Evolutionary conservation across 257 asterid species (phyloP).

Genomic region (Rubia yunnanensis): DNA sequence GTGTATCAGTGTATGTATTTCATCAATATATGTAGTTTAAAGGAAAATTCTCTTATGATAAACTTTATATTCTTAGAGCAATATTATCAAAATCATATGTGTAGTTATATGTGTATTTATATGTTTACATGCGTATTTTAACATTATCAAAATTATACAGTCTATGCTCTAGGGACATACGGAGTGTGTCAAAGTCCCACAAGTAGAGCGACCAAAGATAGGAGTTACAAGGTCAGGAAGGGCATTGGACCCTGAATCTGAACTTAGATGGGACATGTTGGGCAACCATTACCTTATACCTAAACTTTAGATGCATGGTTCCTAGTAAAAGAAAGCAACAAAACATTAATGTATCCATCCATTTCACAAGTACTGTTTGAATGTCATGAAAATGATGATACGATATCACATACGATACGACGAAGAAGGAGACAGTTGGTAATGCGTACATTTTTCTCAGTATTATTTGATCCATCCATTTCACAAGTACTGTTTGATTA

Average conservation of each 20-base stretch:
- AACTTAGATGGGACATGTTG: slow-evolving; percentile 34
- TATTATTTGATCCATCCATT: slow-evolving; percentile 3
- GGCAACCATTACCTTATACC: slow-evolving; percentile 28
- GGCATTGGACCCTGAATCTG: slow-evolving; percentile 15
- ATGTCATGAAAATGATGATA: neutral
- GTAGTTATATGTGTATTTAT: no score
- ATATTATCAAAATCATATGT: no score
- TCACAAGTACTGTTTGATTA: neutral
- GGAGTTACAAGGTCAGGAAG: slow-evolving; percentile 15
- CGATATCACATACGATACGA: neutral
- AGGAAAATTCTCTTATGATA: no score
- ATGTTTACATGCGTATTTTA: no score
- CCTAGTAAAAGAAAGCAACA: slow-evolving; percentile 44
- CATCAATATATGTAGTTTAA: no score
- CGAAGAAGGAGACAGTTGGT: slow-evolving; percentile 2
- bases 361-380: neutral
- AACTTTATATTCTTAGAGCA: no score
- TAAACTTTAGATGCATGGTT: slow-evolving; percentile 41
- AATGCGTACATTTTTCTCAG: neutral
- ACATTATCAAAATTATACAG: no score
- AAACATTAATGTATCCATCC: slow-evolving; percentile 24
- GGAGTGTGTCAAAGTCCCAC: slow-evolving; percentile 11
- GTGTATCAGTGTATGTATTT: no score
- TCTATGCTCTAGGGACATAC: no score
- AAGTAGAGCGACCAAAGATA: neutral